Percentiles rank a stretch among this genome's conserved stretches.
Conservation (phyloP, 2,329 filamentous ascomycete genomes). For the Proliferodiscus dingleyae region DNA sequence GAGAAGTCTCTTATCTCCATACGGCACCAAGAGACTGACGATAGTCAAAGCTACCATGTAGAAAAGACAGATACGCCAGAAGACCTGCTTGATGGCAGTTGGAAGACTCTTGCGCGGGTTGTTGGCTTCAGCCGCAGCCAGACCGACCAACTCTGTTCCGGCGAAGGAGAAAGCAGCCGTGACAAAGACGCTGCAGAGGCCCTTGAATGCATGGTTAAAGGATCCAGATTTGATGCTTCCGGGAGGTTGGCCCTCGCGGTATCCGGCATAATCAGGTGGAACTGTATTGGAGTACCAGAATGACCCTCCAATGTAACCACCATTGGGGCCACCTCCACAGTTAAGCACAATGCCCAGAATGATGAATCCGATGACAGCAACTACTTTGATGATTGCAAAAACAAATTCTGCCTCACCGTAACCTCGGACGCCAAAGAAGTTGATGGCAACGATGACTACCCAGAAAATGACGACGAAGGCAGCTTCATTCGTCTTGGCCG, state of each 20-base stretch:
- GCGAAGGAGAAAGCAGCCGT: slow-evolving; percentile 72
- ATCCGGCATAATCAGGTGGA: too few relatives aligned
- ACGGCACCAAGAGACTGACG: too few relatives aligned
- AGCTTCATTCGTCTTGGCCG: slow-evolving; percentile 44
- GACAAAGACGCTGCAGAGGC: slow-evolving; percentile 73
- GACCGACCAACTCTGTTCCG: slow-evolving; percentile 70
- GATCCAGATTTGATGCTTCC: slow-evolving; percentile 74
- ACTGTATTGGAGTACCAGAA: too few relatives aligned
- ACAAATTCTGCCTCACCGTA: slow-evolving; percentile 87
- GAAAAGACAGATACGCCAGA: slow-evolving; percentile 85
- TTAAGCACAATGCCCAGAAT: slow-evolving; percentile 37
- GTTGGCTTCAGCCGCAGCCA: slow-evolving; percentile 71
- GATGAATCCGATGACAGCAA: slow-evolving; percentile 83
- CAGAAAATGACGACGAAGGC: slow-evolving; percentile 82
- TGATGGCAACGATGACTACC: slow-evolving; percentile 68
- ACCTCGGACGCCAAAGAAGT: slow-evolving; percentile 79
- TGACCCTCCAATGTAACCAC: slow-evolving; percentile 51
- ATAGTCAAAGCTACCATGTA: too few relatives aligned
- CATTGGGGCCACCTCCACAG: slow-evolving; percentile 26
- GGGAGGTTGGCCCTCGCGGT: too few relatives aligned
- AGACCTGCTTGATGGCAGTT: slow-evolving; percentile 86
- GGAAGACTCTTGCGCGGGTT: slow-evolving; percentile 78
- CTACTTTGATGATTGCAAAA: slow-evolving; percentile 79
- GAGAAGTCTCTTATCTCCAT: too few relatives aligned
- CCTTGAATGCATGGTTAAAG: slow-evolving; percentile 77